These are phyloP conservation scores for Aechmea fasciata DNA, from an alignment of 176 grass and related monocot species.

Conservation along the genomic window DNA sequence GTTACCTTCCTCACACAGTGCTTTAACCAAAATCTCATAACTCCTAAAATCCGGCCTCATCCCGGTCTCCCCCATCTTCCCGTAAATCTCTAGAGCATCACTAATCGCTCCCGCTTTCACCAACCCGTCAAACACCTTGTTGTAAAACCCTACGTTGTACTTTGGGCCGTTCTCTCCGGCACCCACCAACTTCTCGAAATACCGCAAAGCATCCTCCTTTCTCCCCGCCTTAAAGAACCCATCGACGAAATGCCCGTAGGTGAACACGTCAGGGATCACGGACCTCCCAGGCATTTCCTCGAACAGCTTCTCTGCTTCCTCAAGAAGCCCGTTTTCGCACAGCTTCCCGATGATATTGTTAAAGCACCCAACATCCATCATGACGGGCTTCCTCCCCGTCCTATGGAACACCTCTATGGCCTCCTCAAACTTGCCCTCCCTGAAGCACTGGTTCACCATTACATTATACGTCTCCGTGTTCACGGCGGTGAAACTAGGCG, in stretches of 20 bases:
- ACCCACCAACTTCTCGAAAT: constrained; percentile 25
- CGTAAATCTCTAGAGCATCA: constrained; percentile 48
- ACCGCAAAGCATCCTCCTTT: constrained; percentile 30
- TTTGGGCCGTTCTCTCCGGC: neutral
- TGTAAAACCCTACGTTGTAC: constrained; percentile 6
- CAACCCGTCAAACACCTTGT: constrained; percentile 48
- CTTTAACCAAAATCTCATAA: constrained; percentile 40
- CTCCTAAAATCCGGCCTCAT: constrained; percentile 31
- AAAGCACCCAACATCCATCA: constrained; percentile 55
- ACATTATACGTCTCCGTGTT: constrained; percentile 50
- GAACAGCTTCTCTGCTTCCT: constrained; percentile 47
- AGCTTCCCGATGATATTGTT: constrained; percentile 60
- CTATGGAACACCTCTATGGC: constrained; percentile 43
- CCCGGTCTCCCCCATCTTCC: constrained; percentile 44
- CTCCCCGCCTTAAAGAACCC: constrained; percentile 42
- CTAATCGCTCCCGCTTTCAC: constrained; percentile 34
- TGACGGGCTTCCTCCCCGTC: constrained; percentile 30
- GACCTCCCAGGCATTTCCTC: constrained; percentile 47
- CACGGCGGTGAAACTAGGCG: constrained; percentile 37
- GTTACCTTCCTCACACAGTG: constrained; percentile 34
- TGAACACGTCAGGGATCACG: constrained; percentile 37
- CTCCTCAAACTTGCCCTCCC: constrained; percentile 44
- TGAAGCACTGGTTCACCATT: constrained; percentile 58
- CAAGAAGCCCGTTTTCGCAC: constrained; percentile 36
- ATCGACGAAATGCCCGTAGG: constrained; percentile 38